phyloP scores from a whole-genome alignment of 306 rosid genomes.

The Delonix regia region DNA sequence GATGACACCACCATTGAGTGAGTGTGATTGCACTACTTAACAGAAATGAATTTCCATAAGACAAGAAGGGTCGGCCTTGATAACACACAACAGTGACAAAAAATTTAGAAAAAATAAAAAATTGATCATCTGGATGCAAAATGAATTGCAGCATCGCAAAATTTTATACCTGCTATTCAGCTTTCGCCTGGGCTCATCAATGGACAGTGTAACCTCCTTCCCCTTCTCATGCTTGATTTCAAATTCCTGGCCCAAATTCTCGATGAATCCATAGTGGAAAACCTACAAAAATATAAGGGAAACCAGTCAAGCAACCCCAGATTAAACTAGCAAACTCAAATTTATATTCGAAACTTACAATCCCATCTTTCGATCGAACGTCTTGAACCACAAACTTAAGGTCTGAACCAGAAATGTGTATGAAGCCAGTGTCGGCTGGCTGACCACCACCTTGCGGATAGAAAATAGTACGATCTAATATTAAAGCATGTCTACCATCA shows the following conservation, averaged over 20 bases:
- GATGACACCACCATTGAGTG: background rate
- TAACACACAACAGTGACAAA: background rate
- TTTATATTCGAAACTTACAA: constrained; percentile 44
- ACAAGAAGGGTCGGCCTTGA: background rate
- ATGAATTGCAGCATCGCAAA: background rate
- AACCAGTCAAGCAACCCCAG: background rate
- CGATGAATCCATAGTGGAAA: constrained; percentile 63
- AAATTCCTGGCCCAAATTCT: constrained; percentile 45
- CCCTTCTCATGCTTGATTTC: constrained; percentile 44
- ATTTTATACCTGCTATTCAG: constrained; percentile 59
- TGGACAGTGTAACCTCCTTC: constrained; percentile 56
- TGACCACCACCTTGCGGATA: constrained; percentile 96
- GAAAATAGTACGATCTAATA: constrained; percentile 71
- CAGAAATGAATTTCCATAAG: background rate
- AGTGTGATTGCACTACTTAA: background rate
- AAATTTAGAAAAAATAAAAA: background rate
- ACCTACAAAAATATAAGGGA: constrained; percentile 45
- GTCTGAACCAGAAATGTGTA: constrained; percentile 38
- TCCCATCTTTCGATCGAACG: constrained; percentile 70
- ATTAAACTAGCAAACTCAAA: background rate
- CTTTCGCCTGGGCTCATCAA: constrained; percentile 71
- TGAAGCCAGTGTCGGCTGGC: constrained; percentile 67
- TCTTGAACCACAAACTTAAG: constrained; percentile 61
- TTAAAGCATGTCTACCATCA: constrained; percentile 61
- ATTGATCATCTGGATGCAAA: background rate